phyloP scores from a whole-genome alignment of 2,329 filamentous ascomycete genomes.

The Alternaria triticina region DNA sequence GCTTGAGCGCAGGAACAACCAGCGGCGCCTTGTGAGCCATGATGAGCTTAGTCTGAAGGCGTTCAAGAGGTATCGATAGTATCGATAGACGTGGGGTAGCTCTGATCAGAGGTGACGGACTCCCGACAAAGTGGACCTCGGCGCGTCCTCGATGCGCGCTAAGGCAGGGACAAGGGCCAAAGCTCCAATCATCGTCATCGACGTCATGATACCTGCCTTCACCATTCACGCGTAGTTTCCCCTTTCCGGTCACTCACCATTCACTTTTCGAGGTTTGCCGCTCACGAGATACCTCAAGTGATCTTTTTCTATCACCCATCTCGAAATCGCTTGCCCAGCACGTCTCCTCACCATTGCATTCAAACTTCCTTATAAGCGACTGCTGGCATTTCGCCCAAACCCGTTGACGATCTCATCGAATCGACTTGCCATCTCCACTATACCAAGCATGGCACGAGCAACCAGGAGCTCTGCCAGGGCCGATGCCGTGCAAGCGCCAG shows the following conservation, averaged over 20 bases:
- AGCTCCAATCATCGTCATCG: constrained; percentile 39
- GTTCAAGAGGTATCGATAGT: constrained; percentile 5
- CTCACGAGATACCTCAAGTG: background rate
- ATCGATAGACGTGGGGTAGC: constrained; percentile 22
- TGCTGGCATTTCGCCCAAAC: constrained; percentile 5
- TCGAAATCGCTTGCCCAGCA: background rate
- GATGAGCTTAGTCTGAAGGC: constrained; percentile 5
- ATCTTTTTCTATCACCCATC: background rate
- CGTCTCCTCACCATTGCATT: background rate
- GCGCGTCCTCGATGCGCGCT: constrained; percentile 23
- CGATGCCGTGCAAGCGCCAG: constrained; percentile 11
- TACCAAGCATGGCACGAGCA: constrained; percentile 37
- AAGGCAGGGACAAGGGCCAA: constrained; percentile 33
- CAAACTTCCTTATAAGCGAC: constrained; percentile 17
- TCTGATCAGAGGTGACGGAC: constrained; percentile 3
- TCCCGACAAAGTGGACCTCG: constrained; percentile 21
- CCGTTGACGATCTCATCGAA: constrained; percentile 1
- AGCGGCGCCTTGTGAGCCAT: constrained; percentile 58
- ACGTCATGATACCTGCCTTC: constrained; percentile 39
- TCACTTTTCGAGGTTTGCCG: background rate
- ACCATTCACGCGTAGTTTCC: constrained; percentile 8
- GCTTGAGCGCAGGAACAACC: constrained; percentile 77
- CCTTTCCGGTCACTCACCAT: constrained; percentile 5
- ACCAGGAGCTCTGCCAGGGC: constrained; percentile 38
- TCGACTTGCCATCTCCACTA: background rate